A percentile compares a stretch with the other conserved stretches of the same genome.
phyloP scores from a whole-genome alignment of 495 filamentous ascomycete genomes.

The Trichoderma erinaceum region DNA sequence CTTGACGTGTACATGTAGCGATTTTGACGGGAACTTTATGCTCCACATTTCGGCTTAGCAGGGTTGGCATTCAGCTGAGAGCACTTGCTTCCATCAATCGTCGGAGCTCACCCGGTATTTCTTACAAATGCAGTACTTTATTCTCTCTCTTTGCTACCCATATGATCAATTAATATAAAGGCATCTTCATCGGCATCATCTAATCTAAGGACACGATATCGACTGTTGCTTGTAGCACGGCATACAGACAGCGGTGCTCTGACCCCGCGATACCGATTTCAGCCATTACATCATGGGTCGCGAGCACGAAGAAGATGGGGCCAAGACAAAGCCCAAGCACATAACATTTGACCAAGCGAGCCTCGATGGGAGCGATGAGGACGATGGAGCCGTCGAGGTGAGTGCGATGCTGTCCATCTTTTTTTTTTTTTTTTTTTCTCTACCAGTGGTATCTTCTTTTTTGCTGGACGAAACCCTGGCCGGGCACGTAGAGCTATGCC shows the following conservation, averaged over 20 bases:
- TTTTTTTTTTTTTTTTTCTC: not conserved
- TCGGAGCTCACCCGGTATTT: not conserved
- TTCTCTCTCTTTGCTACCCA: no score
- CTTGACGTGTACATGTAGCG: no score
- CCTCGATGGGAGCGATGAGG: constrained; percentile 37
- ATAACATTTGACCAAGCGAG: constrained; percentile 22
- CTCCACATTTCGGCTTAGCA: not conserved
- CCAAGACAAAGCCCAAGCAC: constrained; percentile 18
- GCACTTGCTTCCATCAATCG: not conserved
- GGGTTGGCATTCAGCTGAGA: not conserved
- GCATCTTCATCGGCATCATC: not conserved
- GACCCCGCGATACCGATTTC: not conserved
- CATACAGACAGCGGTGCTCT: not conserved
- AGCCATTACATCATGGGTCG: constrained; percentile 12
- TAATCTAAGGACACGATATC: not conserved
- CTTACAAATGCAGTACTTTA: no score
- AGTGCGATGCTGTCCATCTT: not conserved
- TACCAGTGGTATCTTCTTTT: not conserved
- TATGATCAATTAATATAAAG: no score
- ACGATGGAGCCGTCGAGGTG: constrained; percentile 39
- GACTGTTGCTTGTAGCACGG: not conserved
- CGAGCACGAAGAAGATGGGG: not conserved
- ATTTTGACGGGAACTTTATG: not conserved
- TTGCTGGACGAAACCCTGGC: no score
- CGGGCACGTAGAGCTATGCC: not conserved